Evolutionary conservation across 495 filamentous ascomycete species (phyloP).

Genomic region (Schizothecium vesticola): DNA sequence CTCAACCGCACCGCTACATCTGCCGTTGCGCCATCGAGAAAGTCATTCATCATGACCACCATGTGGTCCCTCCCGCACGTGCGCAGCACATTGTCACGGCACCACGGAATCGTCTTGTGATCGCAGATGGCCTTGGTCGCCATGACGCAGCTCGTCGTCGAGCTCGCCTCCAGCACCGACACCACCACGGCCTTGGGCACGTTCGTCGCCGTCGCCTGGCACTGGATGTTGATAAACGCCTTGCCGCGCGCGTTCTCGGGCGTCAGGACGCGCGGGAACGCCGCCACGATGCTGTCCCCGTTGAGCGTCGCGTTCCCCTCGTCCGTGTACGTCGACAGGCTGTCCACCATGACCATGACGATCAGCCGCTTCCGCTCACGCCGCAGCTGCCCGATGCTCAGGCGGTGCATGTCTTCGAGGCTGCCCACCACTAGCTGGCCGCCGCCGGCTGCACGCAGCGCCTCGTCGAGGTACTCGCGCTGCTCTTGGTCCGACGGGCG

Average conservation of each 20-base stretch:
- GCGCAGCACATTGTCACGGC: slow-evolving; percentile 35
- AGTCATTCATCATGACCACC: slow-evolving; percentile 52
- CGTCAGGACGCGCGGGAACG: slow-evolving; percentile 35
- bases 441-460: slow-evolving; percentile 21
- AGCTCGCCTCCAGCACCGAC: slow-evolving; percentile 40
- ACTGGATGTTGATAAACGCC: slow-evolving; percentile 47
- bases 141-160: slow-evolving; percentile 39
- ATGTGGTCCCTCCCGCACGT: slow-evolving; percentile 33
- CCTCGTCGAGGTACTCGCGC: slow-evolving; percentile 34
- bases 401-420: slow-evolving; percentile 32
- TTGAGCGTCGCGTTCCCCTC: slow-evolving; percentile 46
- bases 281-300: slow-evolving; percentile 42
- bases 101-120: slow-evolving; percentile 46
- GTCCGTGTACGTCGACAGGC: slow-evolving; percentile 48
- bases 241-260: slow-evolving; percentile 32
- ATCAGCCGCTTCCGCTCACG: slow-evolving; percentile 43
- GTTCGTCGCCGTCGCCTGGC: slow-evolving; percentile 51
- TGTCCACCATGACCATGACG: slow-evolving; percentile 38
- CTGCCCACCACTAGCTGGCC: slow-evolving; percentile 29
- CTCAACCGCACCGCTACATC: slow-evolving; percentile 45
- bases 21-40: slow-evolving; percentile 49
- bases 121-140: slow-evolving; percentile 50
- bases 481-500: slow-evolving; percentile 41
- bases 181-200: slow-evolving; percentile 43
- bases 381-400: slow-evolving; percentile 39